Evolutionary conservation across 805 yeast genomes (phyloP).

Genomic region (Ogataea philodendri): DNA sequence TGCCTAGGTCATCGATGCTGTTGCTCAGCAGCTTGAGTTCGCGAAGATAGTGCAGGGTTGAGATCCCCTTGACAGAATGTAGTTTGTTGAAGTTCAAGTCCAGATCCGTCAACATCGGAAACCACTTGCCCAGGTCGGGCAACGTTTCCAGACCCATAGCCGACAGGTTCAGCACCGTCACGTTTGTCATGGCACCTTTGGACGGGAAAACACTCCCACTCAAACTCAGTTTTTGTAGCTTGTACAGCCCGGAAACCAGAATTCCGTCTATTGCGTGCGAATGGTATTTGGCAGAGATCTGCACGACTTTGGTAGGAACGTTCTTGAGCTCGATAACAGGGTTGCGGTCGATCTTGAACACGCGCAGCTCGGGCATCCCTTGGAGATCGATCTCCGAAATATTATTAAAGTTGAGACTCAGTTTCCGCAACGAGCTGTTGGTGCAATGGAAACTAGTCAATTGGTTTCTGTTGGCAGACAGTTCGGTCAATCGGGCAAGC

Average conservation of each 20-base stretch:
- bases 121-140: conserved; percentile 40
- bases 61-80: conserved; percentile 35
- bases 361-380: conserved; percentile 39
- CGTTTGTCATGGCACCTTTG: conserved; percentile 28
- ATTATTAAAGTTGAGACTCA: conserved; percentile 39
- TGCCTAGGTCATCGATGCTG: conserved; percentile 34
- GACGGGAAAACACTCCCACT: conserved; percentile 26
- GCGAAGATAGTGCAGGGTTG: conserved; percentile 35
- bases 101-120: conserved; percentile 47
- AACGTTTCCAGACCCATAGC: conserved; percentile 43
- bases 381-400: conserved; percentile 35
- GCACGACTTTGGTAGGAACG: conserved; percentile 38
- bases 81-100: conserved; percentile 51
- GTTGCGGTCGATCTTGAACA: conserved; percentile 45
- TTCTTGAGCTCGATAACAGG: conserved; percentile 28
- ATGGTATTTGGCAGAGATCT: conserved; percentile 40
- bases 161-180: conserved; percentile 42
- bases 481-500: conserved; percentile 36
- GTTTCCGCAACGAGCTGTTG: conserved; percentile 35
- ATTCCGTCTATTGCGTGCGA: conserved; percentile 21
- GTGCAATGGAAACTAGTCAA: conserved; percentile 29
- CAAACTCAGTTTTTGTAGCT: conserved; percentile 37
- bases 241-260: conserved; percentile 19
- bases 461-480: conserved; percentile 44
- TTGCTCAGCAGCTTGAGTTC: conserved; percentile 47